phyloP scores from a whole-genome alignment of 495 filamentous ascomycete genomes.

The Pyrenopolyporus hunteri region DNA sequence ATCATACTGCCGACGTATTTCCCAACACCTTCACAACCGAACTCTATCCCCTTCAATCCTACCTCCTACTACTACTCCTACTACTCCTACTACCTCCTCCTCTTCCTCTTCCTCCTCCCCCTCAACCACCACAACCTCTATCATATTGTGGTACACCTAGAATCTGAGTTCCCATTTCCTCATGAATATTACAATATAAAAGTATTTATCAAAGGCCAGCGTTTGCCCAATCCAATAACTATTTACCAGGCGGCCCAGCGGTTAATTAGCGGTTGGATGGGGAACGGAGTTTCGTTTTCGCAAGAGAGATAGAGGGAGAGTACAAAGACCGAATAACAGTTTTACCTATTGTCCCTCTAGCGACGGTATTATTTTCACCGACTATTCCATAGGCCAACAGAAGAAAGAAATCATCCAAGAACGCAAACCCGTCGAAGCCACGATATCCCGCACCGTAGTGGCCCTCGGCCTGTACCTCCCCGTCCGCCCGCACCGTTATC shows the following conservation, averaged over 20 bases:
- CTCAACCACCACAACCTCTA: constrained; percentile 5
- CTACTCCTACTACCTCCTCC: background rate
- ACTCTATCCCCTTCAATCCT: background rate
- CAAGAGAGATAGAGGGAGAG: background rate
- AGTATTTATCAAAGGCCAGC: constrained; percentile 21
- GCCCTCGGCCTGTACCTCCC: background rate
- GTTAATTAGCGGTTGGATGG: constrained; percentile 9
- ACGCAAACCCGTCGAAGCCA: background rate
- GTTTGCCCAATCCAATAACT: constrained; percentile 2
- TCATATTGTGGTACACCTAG: constrained; percentile 7
- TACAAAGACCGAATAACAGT: background rate
- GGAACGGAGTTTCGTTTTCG: background rate
- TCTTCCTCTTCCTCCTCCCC: background rate
- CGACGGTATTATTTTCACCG: constrained; percentile 14
- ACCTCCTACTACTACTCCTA: background rate
- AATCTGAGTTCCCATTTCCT: background rate
- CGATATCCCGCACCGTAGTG: constrained; percentile 4
- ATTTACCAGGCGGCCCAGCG: constrained; percentile 4
- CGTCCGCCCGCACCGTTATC: constrained; percentile 1
- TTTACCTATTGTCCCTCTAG: constrained; percentile 7
- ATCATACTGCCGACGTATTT: background rate
- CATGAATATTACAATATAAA: constrained; percentile 19
- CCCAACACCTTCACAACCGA: background rate
- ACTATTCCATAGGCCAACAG: background rate
- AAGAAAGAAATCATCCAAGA: background rate